Evolutionary conservation across 352 stramenopile species (phyloP).

Genomic region (Bremia lactucae): DNA sequence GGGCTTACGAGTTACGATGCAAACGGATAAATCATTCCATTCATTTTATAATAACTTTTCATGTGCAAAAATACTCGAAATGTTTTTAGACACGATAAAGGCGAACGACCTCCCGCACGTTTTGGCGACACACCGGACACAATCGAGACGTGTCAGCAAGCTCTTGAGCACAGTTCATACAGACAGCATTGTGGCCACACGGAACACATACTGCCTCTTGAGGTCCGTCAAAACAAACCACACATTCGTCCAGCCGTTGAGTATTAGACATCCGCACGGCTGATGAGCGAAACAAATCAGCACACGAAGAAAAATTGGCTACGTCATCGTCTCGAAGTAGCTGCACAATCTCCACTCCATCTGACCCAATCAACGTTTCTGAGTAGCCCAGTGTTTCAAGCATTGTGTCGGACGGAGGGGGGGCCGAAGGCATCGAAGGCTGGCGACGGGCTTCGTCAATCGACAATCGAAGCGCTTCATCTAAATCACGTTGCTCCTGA

Average conservation of each 20-base stretch:
- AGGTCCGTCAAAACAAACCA: constrained; percentile 77
- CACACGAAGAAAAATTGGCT: constrained; percentile 3
- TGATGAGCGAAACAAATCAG: constrained; percentile 1
- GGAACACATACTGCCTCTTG: constrained; percentile 71
- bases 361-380: constrained; percentile 37
- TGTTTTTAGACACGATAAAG: constrained; percentile 40
- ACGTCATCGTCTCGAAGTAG: constrained; percentile 24
- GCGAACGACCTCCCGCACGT: constrained; percentile 67
- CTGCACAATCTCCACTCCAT: constrained; percentile 78
- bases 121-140: constrained; percentile 67
- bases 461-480: constrained; percentile 45
- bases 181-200: constrained; percentile 82
- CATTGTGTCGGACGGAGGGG: constrained; percentile 26
- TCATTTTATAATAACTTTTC: no score
- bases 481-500: constrained; percentile 48
- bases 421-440: constrained; percentile 17
- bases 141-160: constrained; percentile 47
- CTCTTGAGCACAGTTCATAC: constrained; percentile 64
- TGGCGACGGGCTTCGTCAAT: constrained; percentile 37
- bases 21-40: no score
- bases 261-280: constrained; percentile 2
- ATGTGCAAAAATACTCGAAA: no score
- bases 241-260: constrained; percentile 35
- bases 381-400: constrained; percentile 27
- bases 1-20: no score